These are phyloP conservation scores for Medakamo hakoo DNA, from an alignment of 139 green algal genomes.

Conservation along the genomic window DNA sequence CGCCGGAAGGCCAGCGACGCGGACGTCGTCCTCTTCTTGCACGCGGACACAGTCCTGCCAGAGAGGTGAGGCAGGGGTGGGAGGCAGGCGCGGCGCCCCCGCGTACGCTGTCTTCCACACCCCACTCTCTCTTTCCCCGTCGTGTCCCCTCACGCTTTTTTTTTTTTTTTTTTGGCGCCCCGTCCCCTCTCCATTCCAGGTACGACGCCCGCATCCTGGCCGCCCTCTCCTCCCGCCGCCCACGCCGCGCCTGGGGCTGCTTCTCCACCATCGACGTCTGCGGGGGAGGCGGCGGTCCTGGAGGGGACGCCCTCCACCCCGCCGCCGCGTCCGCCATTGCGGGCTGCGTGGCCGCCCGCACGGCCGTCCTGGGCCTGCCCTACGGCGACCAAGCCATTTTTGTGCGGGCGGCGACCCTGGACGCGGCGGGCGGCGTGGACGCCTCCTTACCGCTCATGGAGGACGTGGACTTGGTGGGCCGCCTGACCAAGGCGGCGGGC, in stretches of 20 bases:
- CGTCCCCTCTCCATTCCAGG: not conserved
- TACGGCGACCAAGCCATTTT: constrained; percentile 62
- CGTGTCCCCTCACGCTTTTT: too few species aligned
- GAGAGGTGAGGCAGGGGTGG: constrained; percentile 8
- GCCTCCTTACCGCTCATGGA: constrained; percentile 42
- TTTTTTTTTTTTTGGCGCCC: not conserved
- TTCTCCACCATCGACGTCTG: constrained; percentile 38
- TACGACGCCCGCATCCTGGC: not conserved
- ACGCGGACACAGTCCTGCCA: constrained; percentile 42
- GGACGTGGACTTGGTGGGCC: constrained; percentile 42
- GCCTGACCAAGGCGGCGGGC: constrained; percentile 6
- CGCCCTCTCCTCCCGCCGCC: not conserved
- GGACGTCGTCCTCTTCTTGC: constrained; percentile 45
- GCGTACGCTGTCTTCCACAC: too few species aligned
- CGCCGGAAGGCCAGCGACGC: too few species aligned
- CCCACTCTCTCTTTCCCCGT: too few species aligned
- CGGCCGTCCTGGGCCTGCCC: constrained; percentile 16
- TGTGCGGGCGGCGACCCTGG: constrained; percentile 14
- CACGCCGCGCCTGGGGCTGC: constrained; percentile 22
- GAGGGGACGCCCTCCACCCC: constrained; percentile 4
- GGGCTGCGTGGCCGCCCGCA: constrained; percentile 22
- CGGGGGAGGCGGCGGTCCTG: not conserved
- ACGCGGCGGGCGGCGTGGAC: constrained; percentile 20
- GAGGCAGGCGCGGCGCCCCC: too few species aligned
- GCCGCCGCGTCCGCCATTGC: not conserved